Evolutionary conservation across 1,284 basidiomycete species (phyloP), one percentile per base, ranked within the genome.

Genomic region (Irpex sp.): DNA sequence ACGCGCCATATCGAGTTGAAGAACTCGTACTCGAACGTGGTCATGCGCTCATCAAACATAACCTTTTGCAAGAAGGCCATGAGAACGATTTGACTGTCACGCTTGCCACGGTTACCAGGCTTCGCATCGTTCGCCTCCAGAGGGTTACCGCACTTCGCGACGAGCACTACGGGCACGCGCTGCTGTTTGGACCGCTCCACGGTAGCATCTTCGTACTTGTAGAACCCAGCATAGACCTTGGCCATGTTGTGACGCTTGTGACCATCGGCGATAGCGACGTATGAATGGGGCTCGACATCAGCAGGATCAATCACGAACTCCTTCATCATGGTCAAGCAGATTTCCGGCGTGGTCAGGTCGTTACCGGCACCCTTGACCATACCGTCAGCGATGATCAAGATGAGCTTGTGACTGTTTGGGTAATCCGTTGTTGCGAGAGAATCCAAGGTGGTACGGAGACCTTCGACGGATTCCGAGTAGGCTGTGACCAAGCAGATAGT

Each of bases 181-280:
- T 99, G 97, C 77, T 99, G 97, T 81, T 99, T 99, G 65, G 89
- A 91, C 37, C 83, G 82, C 79, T 99, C 97, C 49, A 94, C 86
- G 0, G 96, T 98, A 63, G 91, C 85, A 73, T 96, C 86, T 76
- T 98, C 96, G 77, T 99, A 99, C 66, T 90, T 86, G 78, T 99
- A 99, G 81, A 95, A 99, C 3, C 97, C 97, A 38, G 97, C 96
- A 72, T 92, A 98, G 54, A 99, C 96, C 80, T 97, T 97, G 64
- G 97, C 97, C 96, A 97, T 97, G 78, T 99, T 99, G 83, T 98
- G 97, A 21, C 94, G 86, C 81, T 98, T 99, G 82, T 98, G 94
- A 37, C 97, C 97, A 75, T 99, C 96, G 26, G 97, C 97, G 71
- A 99, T 98, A 65, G 97, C 96, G 56, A 98, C 95, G 74, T 99